These are phyloP conservation scores for Besnoitia besnoiti DNA, from an alignment of 169 alveolate species.

Conservation along the genomic window DNA sequence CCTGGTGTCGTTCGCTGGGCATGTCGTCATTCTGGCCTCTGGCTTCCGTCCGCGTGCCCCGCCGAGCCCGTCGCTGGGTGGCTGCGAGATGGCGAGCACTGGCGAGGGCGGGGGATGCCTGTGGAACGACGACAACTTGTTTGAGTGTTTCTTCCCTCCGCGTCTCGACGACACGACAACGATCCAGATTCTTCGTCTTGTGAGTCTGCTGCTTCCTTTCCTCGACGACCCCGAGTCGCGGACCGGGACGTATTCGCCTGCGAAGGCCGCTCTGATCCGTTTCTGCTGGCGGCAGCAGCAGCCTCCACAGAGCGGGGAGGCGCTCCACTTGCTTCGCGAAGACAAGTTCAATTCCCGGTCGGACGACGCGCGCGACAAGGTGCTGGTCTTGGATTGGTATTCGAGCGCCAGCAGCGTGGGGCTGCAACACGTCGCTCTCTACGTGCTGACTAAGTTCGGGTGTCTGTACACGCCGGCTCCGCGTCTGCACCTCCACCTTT, in stretches of 20 bases:
- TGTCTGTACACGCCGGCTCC: conserved; percentile 21
- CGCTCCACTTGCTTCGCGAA: background rate
- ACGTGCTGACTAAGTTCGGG: conserved; percentile 36
- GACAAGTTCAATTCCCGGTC: no score
- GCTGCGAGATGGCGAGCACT: background rate
- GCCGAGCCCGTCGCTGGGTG: background rate
- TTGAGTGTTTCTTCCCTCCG: background rate
- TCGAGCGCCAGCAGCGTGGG: conserved; percentile 50
- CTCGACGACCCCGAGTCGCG: background rate
- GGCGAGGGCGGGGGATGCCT: background rate
- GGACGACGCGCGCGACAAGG: background rate
- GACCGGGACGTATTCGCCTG: background rate
- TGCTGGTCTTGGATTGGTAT: background rate
- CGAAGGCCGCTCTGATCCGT: background rate
- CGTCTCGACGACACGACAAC: background rate
- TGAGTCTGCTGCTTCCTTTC: background rate
- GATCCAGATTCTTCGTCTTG: background rate
- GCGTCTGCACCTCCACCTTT: conserved; percentile 25
- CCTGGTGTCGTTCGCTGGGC: background rate
- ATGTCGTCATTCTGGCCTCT: background rate
- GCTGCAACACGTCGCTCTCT: conserved; percentile 60
- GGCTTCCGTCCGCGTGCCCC: background rate
- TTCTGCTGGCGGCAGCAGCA: conserved; percentile 41
- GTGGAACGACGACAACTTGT: background rate
- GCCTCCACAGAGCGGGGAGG: background rate